Base-by-base conservation (phyloP, 1,139 yeast species). In the Yarrowia galli region DNA sequence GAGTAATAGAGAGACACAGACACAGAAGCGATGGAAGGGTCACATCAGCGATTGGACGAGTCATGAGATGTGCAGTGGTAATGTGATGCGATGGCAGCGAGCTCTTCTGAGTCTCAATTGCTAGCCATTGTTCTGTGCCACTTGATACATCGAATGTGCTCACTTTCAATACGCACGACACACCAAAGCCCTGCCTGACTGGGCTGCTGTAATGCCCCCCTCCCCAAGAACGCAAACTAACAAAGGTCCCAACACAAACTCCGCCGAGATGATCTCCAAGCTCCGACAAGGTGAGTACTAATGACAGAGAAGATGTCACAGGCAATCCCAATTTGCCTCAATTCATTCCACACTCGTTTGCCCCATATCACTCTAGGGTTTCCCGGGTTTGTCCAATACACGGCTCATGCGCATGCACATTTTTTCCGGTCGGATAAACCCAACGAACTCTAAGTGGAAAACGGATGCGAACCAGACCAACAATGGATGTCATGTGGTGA, bases 241-340 rank as follows among this genome's bases (percentile, higher is more conserved):
- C 66, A 16, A 40, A 76, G 79, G 89, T 75, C 99, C 99, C 77
- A 92, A 92, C 84, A 91, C 98, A 82, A 95, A 95, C 87, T 82
- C 84, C 76, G 95, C 88, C 74, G 98, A 93, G 77, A 85, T 86
- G 74, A 83, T 95, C 79, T 92, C 89, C 76, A 87, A 88, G 79
- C 87, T 95, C 79, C 89, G 99, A 86, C 91, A 91, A 82, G 79
- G 79, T 70, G 68, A 65, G 72, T 56, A 58, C 32, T 28, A 28
- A 3, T 7, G 28, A 28, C 32, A 28, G 32, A 28, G 6, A 3
- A 7, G 7, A 7, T 25, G 28, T 25, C 28, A 7, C 28, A 7
- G 7, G 7, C 28, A 7, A 25, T 25, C n/a, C 18, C 13, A 10
- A 20, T 12, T 32, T 15, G 49, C 7, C 22, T 4, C 43, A 22